Evolutionary conservation across 495 filamentous ascomycete genomes (phyloP), one percentile per base, ranked within the genome.

Genomic region (Penicillium antarcticum): DNA sequence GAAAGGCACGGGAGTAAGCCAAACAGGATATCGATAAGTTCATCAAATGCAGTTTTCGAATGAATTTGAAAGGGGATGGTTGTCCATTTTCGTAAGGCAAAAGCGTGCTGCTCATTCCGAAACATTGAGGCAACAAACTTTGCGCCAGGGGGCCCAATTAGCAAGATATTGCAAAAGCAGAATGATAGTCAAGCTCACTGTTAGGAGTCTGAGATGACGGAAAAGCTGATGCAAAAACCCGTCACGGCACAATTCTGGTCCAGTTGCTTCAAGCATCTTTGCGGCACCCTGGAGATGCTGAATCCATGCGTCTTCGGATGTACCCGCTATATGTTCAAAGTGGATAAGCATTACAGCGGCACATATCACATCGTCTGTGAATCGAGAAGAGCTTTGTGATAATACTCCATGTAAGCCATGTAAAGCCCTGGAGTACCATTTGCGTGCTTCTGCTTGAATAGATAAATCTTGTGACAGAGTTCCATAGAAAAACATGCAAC

Each of bases 401-500:
- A 58, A 29, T 4, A 42, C 29, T 17, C 23, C 10, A 24, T 48
- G 55, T 9, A 58, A 31, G 8, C 51, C 51, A 11, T 47, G 45
- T 11, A 58, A 42, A 43, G 50, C 45, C 24, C 17, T 50, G 21
- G 45, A 17, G 14, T 58, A 58, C 55, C 55, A 58, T n/a, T 37
- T 58, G 41, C 36, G 50, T 9, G 55, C 55, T 37, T 53, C 55
- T 23, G 50, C 50, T 18, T 39, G 42, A 39, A 58, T 58, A 3
- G 55, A 45, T 13, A 50, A n/a, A 29, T 58, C 50, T 5, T 54
- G 2, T 23, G 49, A 43, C 24, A 52, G 18, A n/a, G 43, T 35
- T 13, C 54, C 54, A 16, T 57, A 57, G 34, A 57, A 57, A 13
- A 52, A 48, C 54, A 57, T 57, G 11, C 48, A 52, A 1, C 42